These are phyloP conservation scores for Populus tomentosa DNA, from an alignment of 441 rosid genomes.

Conservation along the genomic window DNA sequence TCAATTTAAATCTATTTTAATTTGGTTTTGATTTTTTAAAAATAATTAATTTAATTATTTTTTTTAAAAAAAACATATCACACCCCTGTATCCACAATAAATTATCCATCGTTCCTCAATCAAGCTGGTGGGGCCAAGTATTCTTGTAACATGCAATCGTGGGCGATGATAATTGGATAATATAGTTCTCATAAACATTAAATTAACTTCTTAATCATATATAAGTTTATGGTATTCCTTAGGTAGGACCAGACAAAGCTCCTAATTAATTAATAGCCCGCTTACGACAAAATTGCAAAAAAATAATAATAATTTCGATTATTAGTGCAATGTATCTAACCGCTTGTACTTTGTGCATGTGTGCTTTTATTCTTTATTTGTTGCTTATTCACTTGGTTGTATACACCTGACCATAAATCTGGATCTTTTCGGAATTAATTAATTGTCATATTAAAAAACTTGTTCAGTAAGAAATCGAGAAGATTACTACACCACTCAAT, in stretches of 20 bases:
- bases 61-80: no score
- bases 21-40: no score
- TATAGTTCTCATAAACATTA: not conserved
- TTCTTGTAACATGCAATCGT: slow-evolving; percentile 3
- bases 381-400: slow-evolving; percentile 11
- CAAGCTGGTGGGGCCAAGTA: slow-evolving; percentile 20
- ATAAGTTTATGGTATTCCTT: not conserved
- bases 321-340: slow-evolving; percentile 41
- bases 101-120: slow-evolving; percentile 28
- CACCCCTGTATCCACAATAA: not conserved
- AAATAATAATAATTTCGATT: not conserved
- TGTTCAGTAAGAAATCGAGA: not conserved
- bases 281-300: slow-evolving; percentile 33
- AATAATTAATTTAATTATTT: no score
- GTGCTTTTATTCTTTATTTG: slow-evolving; percentile 5
- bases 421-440: no score
- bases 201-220: not conserved
- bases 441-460: not conserved
- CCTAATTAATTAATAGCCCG: not conserved
- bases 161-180: not conserved
- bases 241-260: slow-evolving; percentile 31
- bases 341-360: not conserved
- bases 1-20: no score
- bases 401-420: not conserved
- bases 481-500: not conserved